Evolutionary conservation across 768 basidiomycete genomes (phyloP), one percentile per base, ranked within the genome.

Genomic region (Erythrobasidium yunnanense): DNA sequence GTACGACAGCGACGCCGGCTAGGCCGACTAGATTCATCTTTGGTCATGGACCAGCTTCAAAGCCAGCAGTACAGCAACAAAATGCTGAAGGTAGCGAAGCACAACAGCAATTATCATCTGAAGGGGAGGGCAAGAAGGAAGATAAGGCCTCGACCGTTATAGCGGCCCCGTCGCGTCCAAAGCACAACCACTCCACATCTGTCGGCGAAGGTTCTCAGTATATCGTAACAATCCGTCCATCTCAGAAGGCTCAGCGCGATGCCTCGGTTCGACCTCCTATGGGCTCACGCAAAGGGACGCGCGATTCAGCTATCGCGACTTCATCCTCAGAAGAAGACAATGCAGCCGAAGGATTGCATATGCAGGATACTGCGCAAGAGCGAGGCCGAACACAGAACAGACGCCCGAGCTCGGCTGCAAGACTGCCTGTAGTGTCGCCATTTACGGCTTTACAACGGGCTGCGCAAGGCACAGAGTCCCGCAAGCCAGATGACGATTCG

Each of bases 181-280:
- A 25, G 23, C 60, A 63, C 22, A 63, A 63, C 49, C 60, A 51
- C 20, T 63, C 60, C 2, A 51, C 60, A 32, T 51, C 47, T 23
- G 60, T 63, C 20, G 60, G 60, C n/a, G 47, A 63, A 32, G 60
- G 60, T n/a, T 63, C 60, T 6, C 60, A 63, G 47, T 63, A 63
- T 25, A 32, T 63, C 22, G 60, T 63, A 46, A 63, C 22, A 13
- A 25, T 63, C 5, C 45, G 47, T 7, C 27, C 25, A 7, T 51
- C 49, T 11, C 54, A 35, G 25, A 15, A 18, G 23, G n/a, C n/a
- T n/a, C n/a, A n/a, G n/a, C n/a, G n/a, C n/a, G n/a, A n/a, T n/a
- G n/a, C n/a, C n/a, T n/a, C n/a, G n/a, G n/a, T n/a, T n/a, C n/a
- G n/a, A n/a, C n/a, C n/a, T n/a, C n/a, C n/a, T n/a, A n/a, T n/a